Percentiles rank a stretch among this genome's conserved stretches.
These are phyloP conservation scores for Endocladia muricata DNA, from an alignment of 31 red algal genomes.

Conservation along the genomic window DNA sequence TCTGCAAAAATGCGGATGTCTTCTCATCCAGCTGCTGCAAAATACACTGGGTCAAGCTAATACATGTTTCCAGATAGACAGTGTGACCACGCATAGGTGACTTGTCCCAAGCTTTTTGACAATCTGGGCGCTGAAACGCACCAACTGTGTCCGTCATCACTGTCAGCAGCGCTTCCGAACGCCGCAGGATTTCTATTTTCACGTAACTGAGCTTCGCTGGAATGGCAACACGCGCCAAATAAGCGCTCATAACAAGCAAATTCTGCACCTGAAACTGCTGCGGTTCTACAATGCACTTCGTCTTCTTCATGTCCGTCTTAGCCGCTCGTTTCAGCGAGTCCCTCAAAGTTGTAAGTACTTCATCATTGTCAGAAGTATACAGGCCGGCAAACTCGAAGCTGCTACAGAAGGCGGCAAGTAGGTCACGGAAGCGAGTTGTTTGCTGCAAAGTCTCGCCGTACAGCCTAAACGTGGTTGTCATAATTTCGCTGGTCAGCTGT, in stretches of 20 bases:
- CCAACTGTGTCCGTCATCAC: conserved; percentile 77
- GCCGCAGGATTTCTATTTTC: conserved; percentile 47
- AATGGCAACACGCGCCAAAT: conserved; percentile 75
- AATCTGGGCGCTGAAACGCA: conserved; percentile 64
- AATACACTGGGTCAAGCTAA: conserved; percentile 78
- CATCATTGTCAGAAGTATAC: conserved; percentile 58
- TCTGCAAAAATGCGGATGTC: conserved; percentile 82
- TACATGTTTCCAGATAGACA: conserved; percentile 44
- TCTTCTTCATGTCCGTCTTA: conserved; percentile 24
- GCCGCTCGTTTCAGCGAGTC: conserved; percentile 39
- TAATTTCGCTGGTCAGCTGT: conserved; percentile 67
- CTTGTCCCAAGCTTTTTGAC: conserved; percentile 52
- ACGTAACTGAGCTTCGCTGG: conserved; percentile 48
- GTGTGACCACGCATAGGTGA: conserved; percentile 63
- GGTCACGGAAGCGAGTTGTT: conserved; percentile 53
- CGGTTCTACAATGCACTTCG: conserved; percentile 37
- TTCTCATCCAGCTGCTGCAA: conserved; percentile 79
- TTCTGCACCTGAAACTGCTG: conserved; percentile 59
- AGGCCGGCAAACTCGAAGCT: conserved; percentile 53
- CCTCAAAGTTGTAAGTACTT: conserved; percentile 29
- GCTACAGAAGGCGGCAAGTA: conserved; percentile 58
- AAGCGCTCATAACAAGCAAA: conserved; percentile 73
- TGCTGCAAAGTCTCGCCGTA: conserved; percentile 72
- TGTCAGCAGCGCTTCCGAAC: conserved; percentile 57
- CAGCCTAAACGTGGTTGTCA: conserved; percentile 56